Evolutionary conservation across 306 rosid species (phyloP).

Genomic region (Rosa chinensis): DNA sequence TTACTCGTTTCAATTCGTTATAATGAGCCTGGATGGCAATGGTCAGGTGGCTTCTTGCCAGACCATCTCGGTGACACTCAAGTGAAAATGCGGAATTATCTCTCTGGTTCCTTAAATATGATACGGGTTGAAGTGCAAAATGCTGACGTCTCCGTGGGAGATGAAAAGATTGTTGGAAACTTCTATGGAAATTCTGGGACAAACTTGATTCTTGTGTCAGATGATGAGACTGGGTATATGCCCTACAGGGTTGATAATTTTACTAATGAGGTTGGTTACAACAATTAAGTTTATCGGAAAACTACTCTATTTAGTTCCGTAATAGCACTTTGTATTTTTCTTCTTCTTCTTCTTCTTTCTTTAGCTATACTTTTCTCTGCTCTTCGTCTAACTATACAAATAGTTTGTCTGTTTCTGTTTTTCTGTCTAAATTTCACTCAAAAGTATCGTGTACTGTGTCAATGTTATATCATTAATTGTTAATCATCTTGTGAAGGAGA

Average conservation of each 20-base stretch:
- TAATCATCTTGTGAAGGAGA: neutral
- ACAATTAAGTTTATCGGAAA: slow-evolving; percentile 11
- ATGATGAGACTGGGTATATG: slow-evolving; percentile 94
- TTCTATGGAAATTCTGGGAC: slow-evolving; percentile 91
- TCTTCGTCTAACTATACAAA: neutral
- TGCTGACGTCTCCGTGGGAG: slow-evolving; percentile 81
- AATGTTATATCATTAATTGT: neutral
- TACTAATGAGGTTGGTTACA: slow-evolving; percentile 79
- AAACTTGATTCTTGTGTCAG: slow-evolving; percentile 86
- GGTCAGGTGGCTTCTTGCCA: slow-evolving; percentile 96
- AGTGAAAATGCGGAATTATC: slow-evolving; percentile 81
- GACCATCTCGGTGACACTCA: slow-evolving; percentile 92
- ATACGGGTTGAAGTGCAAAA: slow-evolving; percentile 92
- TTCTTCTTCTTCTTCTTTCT: neutral
- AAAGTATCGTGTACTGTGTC: neutral
- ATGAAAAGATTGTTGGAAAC: slow-evolving; percentile 79
- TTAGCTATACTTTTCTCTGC: neutral
- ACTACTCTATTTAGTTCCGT: slow-evolving; percentile 11
- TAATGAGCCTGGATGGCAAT: slow-evolving; percentile 94
- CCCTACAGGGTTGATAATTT: slow-evolving; percentile 97
- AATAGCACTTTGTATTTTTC: neutral
- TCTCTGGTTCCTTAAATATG: slow-evolving; percentile 66
- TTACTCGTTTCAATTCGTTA: slow-evolving; percentile 78
- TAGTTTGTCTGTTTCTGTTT: neutral
- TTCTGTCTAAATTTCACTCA: neutral